Evolutionary conservation across 2,329 filamentous ascomycete genomes (phyloP), one percentile per base, ranked within the genome.

Genomic region (Ophiostoma perfectum): DNA sequence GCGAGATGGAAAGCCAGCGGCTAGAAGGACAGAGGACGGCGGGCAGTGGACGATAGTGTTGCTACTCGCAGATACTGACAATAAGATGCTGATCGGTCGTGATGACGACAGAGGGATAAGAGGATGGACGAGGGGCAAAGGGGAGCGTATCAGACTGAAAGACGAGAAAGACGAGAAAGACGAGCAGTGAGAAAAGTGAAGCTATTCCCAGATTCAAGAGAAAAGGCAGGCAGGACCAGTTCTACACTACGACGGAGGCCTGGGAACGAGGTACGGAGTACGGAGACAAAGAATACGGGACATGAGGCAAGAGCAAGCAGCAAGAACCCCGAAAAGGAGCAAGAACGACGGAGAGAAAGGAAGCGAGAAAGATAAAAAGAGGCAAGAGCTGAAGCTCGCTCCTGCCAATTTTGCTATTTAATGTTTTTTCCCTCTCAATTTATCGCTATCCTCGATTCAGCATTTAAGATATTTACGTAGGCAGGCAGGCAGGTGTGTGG

Each of bases 381-480:
- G 52, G 67, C 63, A 65, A 62, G 67, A 68, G 67, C 62, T 65
- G 67, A 60, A 36, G 63, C 49, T 27, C 44, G 64, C 66, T 45
- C 62, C 60, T 64, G 38, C 47, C 60, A 55, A 44, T 41, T n/a
- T 67, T 41, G 52, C 65, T 55, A 16, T 60, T 63, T 60, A 49
- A 36, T 45, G 16, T 49, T 36, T 62, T 64, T 65, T 64, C n/a
- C n/a, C 18, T 49, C 14, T 49, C 47, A 49, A 47, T 16, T 49
- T 49, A 44, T 18, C 49, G 8, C 18, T 55, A 18, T 52, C 18
- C 49, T 55, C 49, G 9, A 55, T 55, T 55, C 27, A 55, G n/a
- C 49, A 14, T 18, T 55, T 27, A 27, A 27, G 27, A 27, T 27
- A 27, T 27, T 27, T 27, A 27, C 27, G 27, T 27, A 27, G 27